These are phyloP conservation scores for Cladosporium sp. DNA, from an alignment of 2,329 filamentous ascomycete species.

Conservation along the genomic window DNA sequence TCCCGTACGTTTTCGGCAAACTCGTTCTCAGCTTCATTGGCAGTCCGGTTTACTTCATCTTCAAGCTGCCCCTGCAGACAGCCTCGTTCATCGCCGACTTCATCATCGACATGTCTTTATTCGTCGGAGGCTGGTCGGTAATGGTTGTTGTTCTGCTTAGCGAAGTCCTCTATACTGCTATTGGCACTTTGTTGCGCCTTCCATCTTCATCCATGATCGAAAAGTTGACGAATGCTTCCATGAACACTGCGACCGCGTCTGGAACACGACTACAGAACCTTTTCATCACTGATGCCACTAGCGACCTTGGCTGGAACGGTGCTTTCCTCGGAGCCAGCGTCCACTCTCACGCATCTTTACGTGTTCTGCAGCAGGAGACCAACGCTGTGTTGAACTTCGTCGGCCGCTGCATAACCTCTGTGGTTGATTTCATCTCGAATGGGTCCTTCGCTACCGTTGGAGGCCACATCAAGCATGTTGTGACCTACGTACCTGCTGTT, in stretches of 20 bases:
- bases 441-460: slow-evolving; percentile 20
- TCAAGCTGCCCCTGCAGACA: slow-evolving; percentile 67
- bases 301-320: slow-evolving; percentile 22
- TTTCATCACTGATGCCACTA: slow-evolving; percentile 16
- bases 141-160: slow-evolving; percentile 12
- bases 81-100: slow-evolving; percentile 73
- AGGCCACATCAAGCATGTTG: slow-evolving; percentile 7
- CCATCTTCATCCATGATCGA: neutral
- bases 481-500: slow-evolving; percentile 15
- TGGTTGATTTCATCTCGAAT: slow-evolving; percentile 24
- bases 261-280: slow-evolving; percentile 20
- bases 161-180: neutral
- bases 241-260: slow-evolving; percentile 20
- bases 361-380: slow-evolving; percentile 22
- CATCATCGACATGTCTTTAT: slow-evolving; percentile 69
- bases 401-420: slow-evolving; percentile 20
- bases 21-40: slow-evolving; percentile 74
- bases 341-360: slow-evolving; percentile 27
- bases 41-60: slow-evolving; percentile 64
- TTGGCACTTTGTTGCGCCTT: neutral
- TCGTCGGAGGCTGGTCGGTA: slow-evolving; percentile 42
- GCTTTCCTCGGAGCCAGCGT: slow-evolving; percentile 24
- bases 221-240: slow-evolving; percentile 1
- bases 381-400: slow-evolving; percentile 20
- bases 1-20: slow-evolving; percentile 90